Conservation (phyloP, 139 green algal species). For the Pleodorina starrii region DNA sequence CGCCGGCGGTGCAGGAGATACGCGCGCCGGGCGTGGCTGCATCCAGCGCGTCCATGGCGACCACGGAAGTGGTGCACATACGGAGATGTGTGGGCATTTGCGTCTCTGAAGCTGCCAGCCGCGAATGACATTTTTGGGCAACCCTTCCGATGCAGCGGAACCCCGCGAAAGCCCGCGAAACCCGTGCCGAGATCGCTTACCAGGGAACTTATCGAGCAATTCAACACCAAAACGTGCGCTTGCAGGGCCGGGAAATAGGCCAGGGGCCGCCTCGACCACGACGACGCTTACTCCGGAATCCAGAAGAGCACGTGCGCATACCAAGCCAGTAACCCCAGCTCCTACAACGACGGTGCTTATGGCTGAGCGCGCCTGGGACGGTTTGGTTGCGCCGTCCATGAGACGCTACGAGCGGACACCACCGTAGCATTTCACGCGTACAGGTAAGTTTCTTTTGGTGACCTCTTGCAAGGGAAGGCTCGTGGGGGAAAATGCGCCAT, state of each 20-base stretch:
- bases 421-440: constrained; percentile 12
- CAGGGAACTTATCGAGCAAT: not conserved
- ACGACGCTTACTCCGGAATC: constrained; percentile 3
- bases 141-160: no score
- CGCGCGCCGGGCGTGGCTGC: no score
- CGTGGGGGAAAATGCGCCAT: no score
- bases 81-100: no score
- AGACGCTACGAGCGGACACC: not conserved
- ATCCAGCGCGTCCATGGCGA: no score
- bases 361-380: not conserved
- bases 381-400: constrained; percentile 26
- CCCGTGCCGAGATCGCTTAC: not conserved
- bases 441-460: no score
- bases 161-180: no score
- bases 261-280: not conserved
- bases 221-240: not conserved
- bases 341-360: not conserved
- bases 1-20: no score
- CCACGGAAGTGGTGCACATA: no score
- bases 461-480: no score
- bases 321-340: constrained; percentile 31
- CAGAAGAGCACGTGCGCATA: constrained; percentile 14
- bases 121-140: no score
- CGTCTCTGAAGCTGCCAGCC: no score
- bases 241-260: not conserved